phyloP scores from a whole-genome alignment of 2,329 filamentous ascomycete genomes.

The Dactylellina cionopaga region DNA sequence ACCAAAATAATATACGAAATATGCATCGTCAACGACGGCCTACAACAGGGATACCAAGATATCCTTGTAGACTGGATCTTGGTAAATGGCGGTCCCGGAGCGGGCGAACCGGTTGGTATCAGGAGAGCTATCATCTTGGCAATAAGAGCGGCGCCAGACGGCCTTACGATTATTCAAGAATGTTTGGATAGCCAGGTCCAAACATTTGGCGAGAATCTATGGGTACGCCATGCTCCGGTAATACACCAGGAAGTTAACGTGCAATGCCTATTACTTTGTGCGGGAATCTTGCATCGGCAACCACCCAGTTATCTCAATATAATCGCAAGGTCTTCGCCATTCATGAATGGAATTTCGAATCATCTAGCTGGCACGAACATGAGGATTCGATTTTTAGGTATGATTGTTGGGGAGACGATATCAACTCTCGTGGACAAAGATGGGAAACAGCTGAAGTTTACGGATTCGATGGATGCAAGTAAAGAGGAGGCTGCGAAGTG shows the following conservation, averaged over 20 bases:
- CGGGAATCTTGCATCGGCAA: conserved; percentile 77
- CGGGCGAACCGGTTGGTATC: conserved; percentile 72
- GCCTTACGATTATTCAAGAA: conserved; percentile 35
- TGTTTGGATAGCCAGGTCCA: conserved; percentile 33
- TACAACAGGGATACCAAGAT: conserved; percentile 61
- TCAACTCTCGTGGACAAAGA: conserved; percentile 70
- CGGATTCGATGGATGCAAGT: conserved; percentile 81
- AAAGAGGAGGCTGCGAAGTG: conserved; percentile 79
- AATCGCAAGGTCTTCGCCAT: conserved; percentile 75
- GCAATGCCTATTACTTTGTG: conserved; percentile 79
- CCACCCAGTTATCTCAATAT: conserved; percentile 74
- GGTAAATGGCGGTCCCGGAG: conserved; percentile 71
- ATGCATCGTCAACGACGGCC: conserved; percentile 35
- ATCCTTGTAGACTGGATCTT: conserved; percentile 74
- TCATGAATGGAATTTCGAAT: conserved; percentile 84
- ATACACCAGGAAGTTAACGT: conserved; percentile 88
- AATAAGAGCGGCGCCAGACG: conserved; percentile 66
- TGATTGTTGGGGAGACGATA: conserved; percentile 81
- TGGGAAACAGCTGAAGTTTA: conserved; percentile 77
- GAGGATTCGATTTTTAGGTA: conserved; percentile 82
- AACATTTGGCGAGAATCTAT: conserved; percentile 82
- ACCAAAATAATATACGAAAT: conserved; percentile 43
- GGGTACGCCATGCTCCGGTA: conserved; percentile 84
- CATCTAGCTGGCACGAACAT: conserved; percentile 79
- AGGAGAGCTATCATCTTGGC: conserved; percentile 73